phyloP scores from a whole-genome alignment of 202 grass and related monocot species.

The Setaria viridis region DNA sequence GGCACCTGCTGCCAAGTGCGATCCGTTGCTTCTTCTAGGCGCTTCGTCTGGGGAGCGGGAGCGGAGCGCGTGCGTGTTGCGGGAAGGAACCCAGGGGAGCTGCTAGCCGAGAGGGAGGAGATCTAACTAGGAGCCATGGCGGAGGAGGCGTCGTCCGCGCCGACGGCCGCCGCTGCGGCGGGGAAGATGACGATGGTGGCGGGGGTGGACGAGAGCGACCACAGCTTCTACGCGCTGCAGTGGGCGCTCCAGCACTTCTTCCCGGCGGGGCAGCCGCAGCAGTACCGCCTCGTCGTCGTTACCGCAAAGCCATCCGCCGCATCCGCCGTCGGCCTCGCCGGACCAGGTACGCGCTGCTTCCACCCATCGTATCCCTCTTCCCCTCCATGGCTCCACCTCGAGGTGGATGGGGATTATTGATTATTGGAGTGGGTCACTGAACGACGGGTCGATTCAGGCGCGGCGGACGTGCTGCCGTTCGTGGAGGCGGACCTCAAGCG shows the following conservation, averaged over 20 bases:
- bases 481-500: slow-evolving; percentile 76
- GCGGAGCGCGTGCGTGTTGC: too few relatives aligned
- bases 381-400: not conserved
- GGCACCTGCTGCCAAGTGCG: too few relatives aligned
- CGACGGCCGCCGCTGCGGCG: not conserved
- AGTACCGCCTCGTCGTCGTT: slow-evolving; percentile 64
- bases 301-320: slow-evolving; percentile 59
- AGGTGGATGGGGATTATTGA: too few relatives aligned
- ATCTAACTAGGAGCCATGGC: not conserved
- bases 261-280: slow-evolving; percentile 21
- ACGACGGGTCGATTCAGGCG: slow-evolving; percentile 27
- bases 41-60: too few relatives aligned
- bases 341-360: not conserved
- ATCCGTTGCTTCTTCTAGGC: too few relatives aligned
- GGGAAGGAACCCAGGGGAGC: too few relatives aligned
- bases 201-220: slow-evolving; percentile 85
- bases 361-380: too few relatives aligned
- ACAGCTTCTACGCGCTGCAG: slow-evolving; percentile 76
- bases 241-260: slow-evolving; percentile 85
- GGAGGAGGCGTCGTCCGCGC: not conserved
- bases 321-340: slow-evolving; percentile 40
- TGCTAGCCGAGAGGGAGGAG: too few relatives aligned
- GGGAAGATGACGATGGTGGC: slow-evolving; percentile 62
- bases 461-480: slow-evolving; percentile 68
- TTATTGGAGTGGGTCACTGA: too few relatives aligned